phyloP scores from a whole-genome alignment of 345 rosid species.

The Melaleuca alternifolia region DNA sequence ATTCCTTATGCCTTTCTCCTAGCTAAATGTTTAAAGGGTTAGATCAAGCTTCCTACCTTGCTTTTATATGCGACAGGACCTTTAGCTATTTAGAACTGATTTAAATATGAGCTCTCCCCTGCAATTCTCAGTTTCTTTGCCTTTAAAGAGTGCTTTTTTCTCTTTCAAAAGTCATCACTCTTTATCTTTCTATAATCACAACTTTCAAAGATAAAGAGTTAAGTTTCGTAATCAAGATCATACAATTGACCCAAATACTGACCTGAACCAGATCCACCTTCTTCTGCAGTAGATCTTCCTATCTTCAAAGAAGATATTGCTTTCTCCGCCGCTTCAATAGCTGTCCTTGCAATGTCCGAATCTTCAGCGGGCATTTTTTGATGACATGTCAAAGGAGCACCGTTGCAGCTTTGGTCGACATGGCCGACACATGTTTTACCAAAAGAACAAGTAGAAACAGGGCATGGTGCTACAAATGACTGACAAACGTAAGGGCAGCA shows the following conservation, averaged over 20 bases:
- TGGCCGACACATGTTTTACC: slow-evolving; percentile 7
- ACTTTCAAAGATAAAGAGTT: neutral
- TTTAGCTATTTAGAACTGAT: neutral
- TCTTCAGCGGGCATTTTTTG: slow-evolving; percentile 4
- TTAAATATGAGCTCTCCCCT: neutral
- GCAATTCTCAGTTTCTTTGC: neutral
- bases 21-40: neutral
- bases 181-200: neutral
- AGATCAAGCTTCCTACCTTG: neutral
- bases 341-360: slow-evolving; percentile 28
- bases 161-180: neutral
- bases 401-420: slow-evolving; percentile 1
- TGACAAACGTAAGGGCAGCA: slow-evolving; percentile 32
- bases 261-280: slow-evolving; percentile 16
- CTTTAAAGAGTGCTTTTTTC: neutral
- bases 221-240: neutral
- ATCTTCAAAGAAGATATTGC: slow-evolving; percentile 38
- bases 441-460: slow-evolving; percentile 20
- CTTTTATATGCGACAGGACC: neutral
- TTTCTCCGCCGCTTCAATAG: slow-evolving; percentile 43
- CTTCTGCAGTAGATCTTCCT: neutral
- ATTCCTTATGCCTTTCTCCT: neutral
- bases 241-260: neutral
- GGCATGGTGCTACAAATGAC: slow-evolving; percentile 19
- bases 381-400: neutral